Conservation (phyloP, 345 rosid species). For the Odontarrhena argentea region DNA sequence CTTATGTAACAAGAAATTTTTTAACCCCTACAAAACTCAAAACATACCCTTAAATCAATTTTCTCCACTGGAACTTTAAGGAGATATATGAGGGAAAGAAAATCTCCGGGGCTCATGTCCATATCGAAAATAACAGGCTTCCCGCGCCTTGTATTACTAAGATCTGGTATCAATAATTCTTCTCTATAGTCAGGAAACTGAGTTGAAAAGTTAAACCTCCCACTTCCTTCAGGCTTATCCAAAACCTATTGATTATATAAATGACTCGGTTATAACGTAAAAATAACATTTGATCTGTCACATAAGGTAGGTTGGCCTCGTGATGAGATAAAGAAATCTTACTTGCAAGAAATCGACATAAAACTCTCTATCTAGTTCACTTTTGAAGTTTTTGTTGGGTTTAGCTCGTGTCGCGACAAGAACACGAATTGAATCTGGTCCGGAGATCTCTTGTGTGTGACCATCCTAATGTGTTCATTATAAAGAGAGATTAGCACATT, state of each 20-base stretch:
- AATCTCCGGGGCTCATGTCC: constrained; percentile 98
- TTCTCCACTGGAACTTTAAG: constrained; percentile 75
- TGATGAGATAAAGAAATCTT: constrained; percentile 37
- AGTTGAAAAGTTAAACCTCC: constrained; percentile 69
- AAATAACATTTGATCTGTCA: background rate
- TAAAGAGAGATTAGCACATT: too few species aligned
- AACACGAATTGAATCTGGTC: constrained; percentile 65
- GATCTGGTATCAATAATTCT: constrained; percentile 60
- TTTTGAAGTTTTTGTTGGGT: constrained; percentile 46
- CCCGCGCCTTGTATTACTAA: constrained; percentile 53
- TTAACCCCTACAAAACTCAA: background rate
- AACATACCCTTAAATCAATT: constrained; percentile 66
- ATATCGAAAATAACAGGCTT: constrained; percentile 87
- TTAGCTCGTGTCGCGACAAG: constrained; percentile 82
- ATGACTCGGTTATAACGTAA: background rate
- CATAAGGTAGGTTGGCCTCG: background rate
- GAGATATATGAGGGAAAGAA: constrained; percentile 76
- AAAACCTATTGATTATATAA: constrained; percentile 54
- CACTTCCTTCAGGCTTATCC: constrained; percentile 58
- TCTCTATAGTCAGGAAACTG: constrained; percentile 73
- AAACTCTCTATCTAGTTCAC: constrained; percentile 64
- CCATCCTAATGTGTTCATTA: constrained; percentile 58
- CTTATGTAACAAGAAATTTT: background rate
- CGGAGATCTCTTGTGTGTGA: constrained; percentile 63
- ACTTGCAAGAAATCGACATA: constrained; percentile 81